Base-by-base conservation (phyloP, 768 basidiomycete genomes). In the Arthromyces matolae region DNA sequence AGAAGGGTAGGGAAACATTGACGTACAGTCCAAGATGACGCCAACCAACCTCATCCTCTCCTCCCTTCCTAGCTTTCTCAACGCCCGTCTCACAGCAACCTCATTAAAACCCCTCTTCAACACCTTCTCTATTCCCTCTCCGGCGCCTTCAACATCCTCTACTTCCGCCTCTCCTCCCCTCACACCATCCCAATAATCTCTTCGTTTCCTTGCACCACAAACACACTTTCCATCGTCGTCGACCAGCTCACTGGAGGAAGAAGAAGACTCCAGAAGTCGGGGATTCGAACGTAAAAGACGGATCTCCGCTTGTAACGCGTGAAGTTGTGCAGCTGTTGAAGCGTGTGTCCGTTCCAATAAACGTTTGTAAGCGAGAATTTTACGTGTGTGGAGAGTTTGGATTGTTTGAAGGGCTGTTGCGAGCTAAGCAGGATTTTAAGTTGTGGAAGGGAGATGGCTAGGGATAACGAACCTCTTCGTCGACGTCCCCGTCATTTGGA, bases 271-370 rank as follows among this genome's bases (percentile, higher is more conserved):
- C 51, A 43, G 42, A 52, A 32, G 57, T 51, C 13, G 53, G 57
- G 31, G 64, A 50, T 66, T 74, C 10, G 70, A 66, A 34, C 85
- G 80, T 24, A 92, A 69, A 22, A 88, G 70, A 10, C 80, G 73
- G 3, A 90, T 71, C 59, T 93, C 88, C 2, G 89, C 89, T 65
- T 92, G 89, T 1, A 93, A 70, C 0, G 91, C 89, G 58, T 93
- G 89, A 2, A 92, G 70, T 58, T 93, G 91, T 1, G 89, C 84
- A 0, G 89, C 87, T 1, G 85, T 76, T 8, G 83, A 81, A 2
- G 84, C 80, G 56, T 93, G 91, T 0, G 88, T 77, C 32, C 84
- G 84, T 55, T 93, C 89, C 10, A 93, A 76, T 1, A 93, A 73
- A 1, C 89, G 78, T 59, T 85, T 91, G 66, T 88, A 86, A 48